phyloP scores from a whole-genome alignment of 805 yeast genomes.

The Torulaspora gathmanii region DNA sequence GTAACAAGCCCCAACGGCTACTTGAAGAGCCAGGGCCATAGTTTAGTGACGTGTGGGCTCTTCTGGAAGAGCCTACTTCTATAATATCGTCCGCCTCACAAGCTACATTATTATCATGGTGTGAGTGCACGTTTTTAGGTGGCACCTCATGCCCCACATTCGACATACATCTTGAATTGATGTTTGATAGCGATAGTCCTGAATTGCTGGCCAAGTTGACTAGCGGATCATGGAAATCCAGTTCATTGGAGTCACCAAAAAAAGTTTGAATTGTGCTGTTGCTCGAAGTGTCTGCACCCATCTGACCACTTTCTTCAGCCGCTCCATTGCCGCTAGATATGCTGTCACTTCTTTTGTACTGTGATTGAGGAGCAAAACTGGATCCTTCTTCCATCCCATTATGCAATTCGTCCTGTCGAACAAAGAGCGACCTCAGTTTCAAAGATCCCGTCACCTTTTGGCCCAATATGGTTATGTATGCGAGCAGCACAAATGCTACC shows the following conservation, averaged over 20 bases:
- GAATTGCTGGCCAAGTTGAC: slow-evolving; percentile 16
- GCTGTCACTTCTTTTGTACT: slow-evolving; percentile 1
- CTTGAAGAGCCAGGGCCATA: neutral
- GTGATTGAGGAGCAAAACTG: slow-evolving; percentile 12
- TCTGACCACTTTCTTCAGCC: neutral
- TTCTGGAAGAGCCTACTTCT: slow-evolving; percentile 2
- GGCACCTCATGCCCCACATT: neutral
- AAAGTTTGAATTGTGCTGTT: neutral
- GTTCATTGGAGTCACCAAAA: slow-evolving; percentile 3
- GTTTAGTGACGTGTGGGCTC: neutral
- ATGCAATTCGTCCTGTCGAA: slow-evolving; percentile 17
- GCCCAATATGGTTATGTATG: slow-evolving; percentile 44
- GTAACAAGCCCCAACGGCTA: neutral
- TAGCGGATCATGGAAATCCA: slow-evolving; percentile 9
- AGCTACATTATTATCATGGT: neutral
- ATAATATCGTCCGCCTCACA: neutral
- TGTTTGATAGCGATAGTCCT: slow-evolving; percentile 6
- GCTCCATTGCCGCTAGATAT: slow-evolving; percentile 3
- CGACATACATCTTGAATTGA: slow-evolving; percentile 4
- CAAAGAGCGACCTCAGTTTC: slow-evolving; percentile 25
- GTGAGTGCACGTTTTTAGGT: neutral
- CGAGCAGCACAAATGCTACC: slow-evolving; percentile 46
- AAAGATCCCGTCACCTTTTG: slow-evolving; percentile 35
- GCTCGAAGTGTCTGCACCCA: neutral
- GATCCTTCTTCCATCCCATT: slow-evolving; percentile 18